Base-by-base conservation (phyloP, 805 yeast species). In the Cyberlindnera americana region DNA sequence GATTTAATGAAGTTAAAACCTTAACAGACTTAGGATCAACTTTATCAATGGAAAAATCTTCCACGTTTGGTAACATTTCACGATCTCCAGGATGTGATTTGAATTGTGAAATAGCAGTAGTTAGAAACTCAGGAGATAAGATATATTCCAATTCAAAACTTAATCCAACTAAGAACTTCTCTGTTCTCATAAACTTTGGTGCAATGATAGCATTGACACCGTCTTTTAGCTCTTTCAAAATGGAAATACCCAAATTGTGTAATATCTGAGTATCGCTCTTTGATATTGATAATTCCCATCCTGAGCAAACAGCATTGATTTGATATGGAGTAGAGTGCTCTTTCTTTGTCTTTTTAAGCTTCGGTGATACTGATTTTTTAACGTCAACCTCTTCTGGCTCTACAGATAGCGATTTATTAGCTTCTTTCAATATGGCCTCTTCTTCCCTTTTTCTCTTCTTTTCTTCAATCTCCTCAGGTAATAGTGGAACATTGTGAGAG, bases 151-250 rank as follows among this genome's bases (percentile, higher is more conserved):
- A 43, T 34, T 69, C 78, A 29, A 67, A 67, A 37, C 88, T 76
- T 36, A 89, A 62, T 16, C 89, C 78, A 30, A 75, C 73, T 38
- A 91, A 68, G 53, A 91, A 90, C 62, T 91, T 93, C 42, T 84
- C 95, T 0, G 98, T 91, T 48, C 97, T 69, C 51, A 84, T 57
- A n/a, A 83, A 70, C 44, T 78, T 78, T 1, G 97, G 96, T 0
- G 97, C 90, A 10, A 90, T 75, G 10, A 84, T 62, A 0, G 76
- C 61, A 51, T 77, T 75, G 1, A 66, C 55, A 6, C 62, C 64
- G 12, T 59, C 56, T 18, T 48, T 52, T 29, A 56, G 38, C 21
- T 56, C 61, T 26, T 46, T 54, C 6, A 62, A 59, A 6, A 84
- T 62, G 19, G 62, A 61, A 22, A 90, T 73, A 0, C 95, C 95